Evolutionary conservation across 495 filamentous ascomycete genomes (phyloP).

Genomic region (Aspergillus bertholletiae): DNA sequence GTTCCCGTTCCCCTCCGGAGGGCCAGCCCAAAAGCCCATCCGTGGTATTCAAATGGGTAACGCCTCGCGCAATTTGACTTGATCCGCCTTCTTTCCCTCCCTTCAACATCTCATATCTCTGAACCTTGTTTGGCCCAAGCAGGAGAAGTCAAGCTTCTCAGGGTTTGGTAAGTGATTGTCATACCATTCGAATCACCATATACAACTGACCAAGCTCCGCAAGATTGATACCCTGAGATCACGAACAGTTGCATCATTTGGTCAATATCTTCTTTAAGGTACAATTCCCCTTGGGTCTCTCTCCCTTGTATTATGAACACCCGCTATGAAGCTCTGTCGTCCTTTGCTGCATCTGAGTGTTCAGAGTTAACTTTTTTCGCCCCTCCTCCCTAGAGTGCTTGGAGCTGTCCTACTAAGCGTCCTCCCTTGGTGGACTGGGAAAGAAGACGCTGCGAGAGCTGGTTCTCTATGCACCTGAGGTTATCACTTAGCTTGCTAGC

Average conservation of each 20-base stretch:
- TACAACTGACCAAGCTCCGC: not conserved
- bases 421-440: not conserved
- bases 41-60: conserved; percentile 36
- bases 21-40: conserved; percentile 8
- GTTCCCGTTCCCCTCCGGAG: conserved; percentile 1
- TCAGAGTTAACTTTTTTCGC: not conserved
- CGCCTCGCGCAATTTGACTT: conserved; percentile 12
- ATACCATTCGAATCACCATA: not conserved
- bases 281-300: not conserved
- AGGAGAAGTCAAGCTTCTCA: conserved; percentile 36
- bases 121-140: conserved; percentile 10
- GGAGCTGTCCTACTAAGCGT: not conserved
- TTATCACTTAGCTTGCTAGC: conserved; percentile 5
- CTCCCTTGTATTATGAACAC: not conserved
- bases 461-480: conserved; percentile 30
- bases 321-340: not conserved
- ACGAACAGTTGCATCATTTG: not conserved
- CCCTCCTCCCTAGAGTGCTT: not conserved
- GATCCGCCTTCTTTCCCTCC: conserved; percentile 6
- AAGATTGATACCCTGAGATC: not conserved
- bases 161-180: not conserved
- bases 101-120: conserved; percentile 9
- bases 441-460: conserved; percentile 22
- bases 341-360: not conserved
- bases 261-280: not conserved